These are phyloP conservation scores for Fusarium oxysporum DNA, from an alignment of 2,329 filamentous ascomycete genomes.

Conservation along the genomic window DNA sequence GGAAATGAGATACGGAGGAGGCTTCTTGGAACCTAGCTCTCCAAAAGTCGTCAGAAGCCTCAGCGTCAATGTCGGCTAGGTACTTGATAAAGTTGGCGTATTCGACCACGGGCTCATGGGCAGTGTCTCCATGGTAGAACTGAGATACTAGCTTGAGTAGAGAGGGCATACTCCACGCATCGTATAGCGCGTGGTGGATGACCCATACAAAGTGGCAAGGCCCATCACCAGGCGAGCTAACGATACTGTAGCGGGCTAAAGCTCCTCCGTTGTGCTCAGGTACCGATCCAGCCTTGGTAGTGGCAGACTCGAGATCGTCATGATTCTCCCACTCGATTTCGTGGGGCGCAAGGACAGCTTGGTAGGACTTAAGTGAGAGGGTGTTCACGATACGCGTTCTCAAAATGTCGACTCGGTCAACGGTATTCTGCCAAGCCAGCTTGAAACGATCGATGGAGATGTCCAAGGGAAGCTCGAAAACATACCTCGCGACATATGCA, in stretches of 20 bases:
- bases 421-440: conserved; percentile 38
- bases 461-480: conserved; percentile 26
- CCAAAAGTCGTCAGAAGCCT: conserved; percentile 30
- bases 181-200: conserved; percentile 38
- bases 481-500: conserved; percentile 35
- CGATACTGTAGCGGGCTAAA: conserved; percentile 15
- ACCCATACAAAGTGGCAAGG: conserved; percentile 33
- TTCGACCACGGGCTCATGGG: neutral
- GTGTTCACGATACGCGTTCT: conserved; percentile 41
- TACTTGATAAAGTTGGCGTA: conserved; percentile 36
- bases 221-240: neutral
- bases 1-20: conserved; percentile 18
- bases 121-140: conserved; percentile 2
- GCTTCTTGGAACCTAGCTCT: conserved; percentile 7
- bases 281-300: neutral
- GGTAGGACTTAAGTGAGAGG: conserved; percentile 29
- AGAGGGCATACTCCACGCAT: conserved; percentile 41
- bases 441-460: conserved; percentile 24
- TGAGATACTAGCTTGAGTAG: conserved; percentile 19
- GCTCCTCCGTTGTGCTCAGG: conserved; percentile 30
- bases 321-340: conserved; percentile 20
- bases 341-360: conserved; percentile 24
- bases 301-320: neutral
- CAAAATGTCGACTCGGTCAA: conserved; percentile 36
- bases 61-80: conserved; percentile 1